Base-by-base conservation (phyloP, 1,284 basidiomycete genomes). In the Coniferiporia sulphurascens region DNA sequence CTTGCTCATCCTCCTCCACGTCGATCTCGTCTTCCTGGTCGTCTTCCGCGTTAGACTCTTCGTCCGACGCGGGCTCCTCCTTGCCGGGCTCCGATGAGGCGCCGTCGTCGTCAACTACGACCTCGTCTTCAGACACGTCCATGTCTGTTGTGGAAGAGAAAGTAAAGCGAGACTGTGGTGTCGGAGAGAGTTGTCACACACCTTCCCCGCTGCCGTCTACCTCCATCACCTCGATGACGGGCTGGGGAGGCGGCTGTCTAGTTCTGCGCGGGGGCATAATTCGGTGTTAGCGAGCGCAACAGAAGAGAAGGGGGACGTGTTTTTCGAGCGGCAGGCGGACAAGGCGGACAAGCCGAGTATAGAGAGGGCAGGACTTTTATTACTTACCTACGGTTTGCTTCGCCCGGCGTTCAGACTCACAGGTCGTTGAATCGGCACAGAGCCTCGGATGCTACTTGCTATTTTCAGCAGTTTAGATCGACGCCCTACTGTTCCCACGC, bases 11-110 rank as follows among this genome's bases (percentile, higher is more conserved):
- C 17, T 45, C 62, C 17, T 65, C 71, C 57, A 65, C 69, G 43
- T 72, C 70, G 55, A 66, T 71, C 49, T 67, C 71, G 63, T 66
- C 70, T 46, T 72, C 70, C 1, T 60, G 69, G 3, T 69, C 67
- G 2, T 72, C 72, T 12, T 70, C 75, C 32, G 73, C 72, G 1
- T 70, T 71, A 2, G 68, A 71, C 53, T 64, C 72, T 50, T 64
- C 61, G 2, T 70, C 70, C 6, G 71, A 73, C 12, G 69, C 73
- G 59, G 66, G 67, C 9, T 72, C 72, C 10, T 66, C 70, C 41
- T 73, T 70, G 61, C 62, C 65, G 1, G 38, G 41, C 19, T 61
- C 56, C 22, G 51, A 55, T 6, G 53, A 60, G 45, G 36, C 52
- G 22, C 36, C 53, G 17, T 52, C 56, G 1, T 35, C 50, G 34